A percentile compares a stretch with the other conserved stretches of the same genome.
Conservation (phyloP, 176 grass and related monocot genomes). For the Echinochloa phyllopogon region DNA sequence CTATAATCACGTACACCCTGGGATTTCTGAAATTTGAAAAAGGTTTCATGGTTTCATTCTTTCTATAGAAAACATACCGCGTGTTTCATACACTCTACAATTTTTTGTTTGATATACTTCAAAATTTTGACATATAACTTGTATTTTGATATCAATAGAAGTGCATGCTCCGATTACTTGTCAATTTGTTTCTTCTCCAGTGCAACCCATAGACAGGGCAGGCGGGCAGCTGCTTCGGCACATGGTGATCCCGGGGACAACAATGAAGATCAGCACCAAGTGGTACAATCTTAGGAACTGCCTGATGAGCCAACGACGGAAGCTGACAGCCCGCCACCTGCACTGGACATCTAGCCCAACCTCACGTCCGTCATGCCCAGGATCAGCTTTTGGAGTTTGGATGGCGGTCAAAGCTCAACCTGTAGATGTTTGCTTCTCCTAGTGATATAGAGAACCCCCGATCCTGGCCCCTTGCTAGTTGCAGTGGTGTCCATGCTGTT, state of each 20-base stretch:
- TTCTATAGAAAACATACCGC: no score
- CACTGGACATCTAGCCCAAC: background rate
- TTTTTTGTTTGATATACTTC: no score
- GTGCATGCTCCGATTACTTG: background rate
- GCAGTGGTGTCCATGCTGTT: no score
- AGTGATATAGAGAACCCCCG: no score
- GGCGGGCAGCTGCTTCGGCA: background rate
- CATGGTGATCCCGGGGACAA: background rate
- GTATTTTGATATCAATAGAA: no score
- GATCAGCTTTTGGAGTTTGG: background rate
- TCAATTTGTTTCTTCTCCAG: background rate
- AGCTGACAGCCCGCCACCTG: background rate
- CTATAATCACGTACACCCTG: background rate
- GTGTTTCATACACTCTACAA: no score
- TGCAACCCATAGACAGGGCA: background rate
- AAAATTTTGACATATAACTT: no score
- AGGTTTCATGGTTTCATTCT: background rate
- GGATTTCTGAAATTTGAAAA: no score
- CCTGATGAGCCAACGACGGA: background rate
- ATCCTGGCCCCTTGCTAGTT: no score
- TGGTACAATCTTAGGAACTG: background rate
- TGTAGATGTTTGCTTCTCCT: no score
- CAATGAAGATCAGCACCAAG: background rate
- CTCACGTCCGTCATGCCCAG: background rate
- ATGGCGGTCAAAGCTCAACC: no score